Evolutionary conservation across 805 yeast species (phyloP).

Genomic region (Candida namnaoensis): DNA sequence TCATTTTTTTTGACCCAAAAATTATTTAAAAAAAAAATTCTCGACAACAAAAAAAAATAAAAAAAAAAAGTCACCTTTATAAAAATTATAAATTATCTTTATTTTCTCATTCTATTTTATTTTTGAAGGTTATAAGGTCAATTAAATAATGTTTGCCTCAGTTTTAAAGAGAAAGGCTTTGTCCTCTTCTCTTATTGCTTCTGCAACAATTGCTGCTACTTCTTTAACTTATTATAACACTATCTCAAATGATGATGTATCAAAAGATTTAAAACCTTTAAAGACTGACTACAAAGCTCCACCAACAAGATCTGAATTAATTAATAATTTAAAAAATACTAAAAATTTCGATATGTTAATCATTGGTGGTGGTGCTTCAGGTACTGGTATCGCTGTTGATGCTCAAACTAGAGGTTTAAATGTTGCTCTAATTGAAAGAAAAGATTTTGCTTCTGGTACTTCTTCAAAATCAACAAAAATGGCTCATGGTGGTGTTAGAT

Average conservation of each 20-base stretch:
- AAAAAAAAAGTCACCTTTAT: too few species aligned
- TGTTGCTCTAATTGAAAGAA: constrained; percentile 78
- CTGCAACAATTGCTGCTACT: not conserved
- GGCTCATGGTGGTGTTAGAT: constrained; percentile 97
- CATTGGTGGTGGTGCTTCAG: constrained; percentile 96
- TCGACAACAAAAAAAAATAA: too few species aligned
- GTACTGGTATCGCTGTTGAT: constrained; percentile 88
- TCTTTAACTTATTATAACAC: too few species aligned
- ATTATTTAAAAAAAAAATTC: too few species aligned
- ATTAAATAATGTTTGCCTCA: not conserved
- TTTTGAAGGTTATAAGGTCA: too few species aligned
- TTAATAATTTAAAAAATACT: constrained; percentile 37
- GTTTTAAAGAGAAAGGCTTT: not conserved
- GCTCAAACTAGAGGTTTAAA: constrained; percentile 86
- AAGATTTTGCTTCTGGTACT: constrained; percentile 89
- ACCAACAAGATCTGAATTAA: constrained; percentile 46
- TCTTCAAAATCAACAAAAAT: constrained; percentile 91
- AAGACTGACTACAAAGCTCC: constrained; percentile 36
- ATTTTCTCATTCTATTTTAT: too few species aligned
- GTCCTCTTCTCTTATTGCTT: not conserved
- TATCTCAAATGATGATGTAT: constrained; percentile 4
- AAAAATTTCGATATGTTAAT: constrained; percentile 70
- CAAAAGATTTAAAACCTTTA: constrained; percentile 29
- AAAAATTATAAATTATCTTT: too few species aligned
- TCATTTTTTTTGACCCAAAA: too few species aligned